phyloP scores from a whole-genome alignment of 768 basidiomycete genomes.

The Leucocoprinus sp. region DNA sequence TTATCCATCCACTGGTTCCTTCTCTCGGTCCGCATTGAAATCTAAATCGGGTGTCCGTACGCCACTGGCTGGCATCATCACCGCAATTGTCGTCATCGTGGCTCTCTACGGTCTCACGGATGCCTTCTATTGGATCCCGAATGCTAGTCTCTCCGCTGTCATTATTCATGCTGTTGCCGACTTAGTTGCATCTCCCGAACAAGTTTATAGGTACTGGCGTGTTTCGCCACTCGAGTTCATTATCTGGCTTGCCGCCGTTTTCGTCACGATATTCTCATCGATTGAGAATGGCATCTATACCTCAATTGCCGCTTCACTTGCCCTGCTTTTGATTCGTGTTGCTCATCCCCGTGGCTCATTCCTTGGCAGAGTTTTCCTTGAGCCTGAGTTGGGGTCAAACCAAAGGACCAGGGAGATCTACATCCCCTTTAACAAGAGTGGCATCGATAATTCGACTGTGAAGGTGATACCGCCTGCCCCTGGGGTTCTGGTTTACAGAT shows the following conservation, averaged over 20 bases:
- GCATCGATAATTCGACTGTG: constrained; percentile 60
- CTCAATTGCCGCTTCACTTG: constrained; percentile 73
- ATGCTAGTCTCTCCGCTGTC: constrained; percentile 77
- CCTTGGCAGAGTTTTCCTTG: constrained; percentile 76
- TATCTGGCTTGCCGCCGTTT: constrained; percentile 80
- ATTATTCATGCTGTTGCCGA: constrained; percentile 92
- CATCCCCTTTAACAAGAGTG: constrained; percentile 60
- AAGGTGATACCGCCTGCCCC: constrained; percentile 72
- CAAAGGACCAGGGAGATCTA: constrained; percentile 65
- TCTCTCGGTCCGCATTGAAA: constrained; percentile 96
- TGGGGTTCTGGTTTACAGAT: constrained; percentile 86
- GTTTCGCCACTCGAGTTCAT: constrained; percentile 88
- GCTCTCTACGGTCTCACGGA: constrained; percentile 91
- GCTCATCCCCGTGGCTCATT: constrained; percentile 86
- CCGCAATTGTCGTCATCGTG: constrained; percentile 83
- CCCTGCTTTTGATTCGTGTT: constrained; percentile 75
- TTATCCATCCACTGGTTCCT: constrained; percentile 96
- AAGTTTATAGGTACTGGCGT: constrained; percentile 87
- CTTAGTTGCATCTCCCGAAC: constrained; percentile 76
- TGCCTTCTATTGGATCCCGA: constrained; percentile 89
- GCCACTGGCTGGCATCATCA: constrained; percentile 79
- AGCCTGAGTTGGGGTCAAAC: constrained; percentile 26
- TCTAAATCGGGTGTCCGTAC: constrained; percentile 97
- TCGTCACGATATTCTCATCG: constrained; percentile 86
- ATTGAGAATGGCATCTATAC: constrained; percentile 93